Base-by-base conservation (phyloP, 805 yeast species). In the Candida tammaniensis region DNA sequence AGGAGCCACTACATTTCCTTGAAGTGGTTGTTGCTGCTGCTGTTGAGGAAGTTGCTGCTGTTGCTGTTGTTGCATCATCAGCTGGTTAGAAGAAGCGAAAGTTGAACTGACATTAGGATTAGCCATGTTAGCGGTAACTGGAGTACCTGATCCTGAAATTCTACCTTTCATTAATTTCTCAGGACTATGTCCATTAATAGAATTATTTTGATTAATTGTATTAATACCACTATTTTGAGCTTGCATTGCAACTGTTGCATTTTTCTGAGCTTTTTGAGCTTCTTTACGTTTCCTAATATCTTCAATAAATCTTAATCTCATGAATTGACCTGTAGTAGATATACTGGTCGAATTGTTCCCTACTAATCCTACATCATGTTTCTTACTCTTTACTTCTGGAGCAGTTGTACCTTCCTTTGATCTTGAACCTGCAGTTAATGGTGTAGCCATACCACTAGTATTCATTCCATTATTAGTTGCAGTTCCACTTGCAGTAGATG, bases 231-330 rank as follows among this genome's bases (percentile, higher is more conserved):
- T 38, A 16, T 22, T 31, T 19, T 37, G 38, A 20, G 34, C 41
- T 38, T 61, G 70, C 5, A 61, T 58, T n/a, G 64, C 66, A 16
- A 60, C 60, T 7, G 59, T 59, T 2, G 70, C 68, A 24, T 64
- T 71, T 25, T 62, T 64, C 38, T 57, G 68, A 1, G 57, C 63
- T 43, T 61, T 62, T 31, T 68, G 70, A 5, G 66, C 56, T 42
- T 66, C 70, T 49, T 77, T 75, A 53, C 84, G 76, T 30, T 84
- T 69, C 35, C 95, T 70, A 61, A 85, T 78, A 59, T 84, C 93
- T 56, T 91, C 98, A 39, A 91, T 83, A 49, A 89, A 87, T 43
- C 95, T 72, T 33, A 91, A 65, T 44, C 98, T 76, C 71, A 86
- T 77, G 57, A 93, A 93, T 57, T 88, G 95, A n/a, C 47, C 47